Evolutionary conservation across 768 basidiomycete species (phyloP).

Genomic region (Sporobolomyces phaffii): DNA sequence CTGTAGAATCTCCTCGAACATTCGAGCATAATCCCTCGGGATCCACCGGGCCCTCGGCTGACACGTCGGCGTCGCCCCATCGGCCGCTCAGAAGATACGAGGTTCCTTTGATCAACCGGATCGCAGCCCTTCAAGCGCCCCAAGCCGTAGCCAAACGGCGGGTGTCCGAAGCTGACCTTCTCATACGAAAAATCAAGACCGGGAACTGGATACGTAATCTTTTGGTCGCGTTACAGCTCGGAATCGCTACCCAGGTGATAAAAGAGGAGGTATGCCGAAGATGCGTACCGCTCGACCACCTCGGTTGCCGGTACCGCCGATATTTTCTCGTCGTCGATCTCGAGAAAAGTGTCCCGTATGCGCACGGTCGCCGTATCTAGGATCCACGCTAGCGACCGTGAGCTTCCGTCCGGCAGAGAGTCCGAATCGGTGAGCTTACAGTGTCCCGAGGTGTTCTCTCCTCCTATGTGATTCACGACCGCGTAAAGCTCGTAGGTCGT

Average conservation of each 20-base stretch:
- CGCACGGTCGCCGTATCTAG: constrained; percentile 88
- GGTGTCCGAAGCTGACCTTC: too few relatives aligned
- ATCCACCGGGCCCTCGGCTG: too few relatives aligned
- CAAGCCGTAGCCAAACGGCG: too few relatives aligned
- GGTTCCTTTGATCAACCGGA: too few relatives aligned
- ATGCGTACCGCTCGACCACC: constrained; percentile 53
- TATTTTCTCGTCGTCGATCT: constrained; percentile 85
- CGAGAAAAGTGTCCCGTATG: constrained; percentile 75
- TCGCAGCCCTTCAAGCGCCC: too few relatives aligned
- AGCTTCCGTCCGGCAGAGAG: too few relatives aligned
- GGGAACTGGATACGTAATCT: too few relatives aligned
- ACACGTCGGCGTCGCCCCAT: too few relatives aligned
- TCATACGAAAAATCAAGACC: too few relatives aligned
- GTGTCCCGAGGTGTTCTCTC: constrained; percentile 56
- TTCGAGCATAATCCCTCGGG: constrained; percentile 4
- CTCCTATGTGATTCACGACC: constrained; percentile 87
- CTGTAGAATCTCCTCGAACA: neutral
- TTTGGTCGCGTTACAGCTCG: neutral
- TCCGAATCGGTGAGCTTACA: constrained; percentile 57
- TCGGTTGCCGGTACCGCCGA: constrained; percentile 63
- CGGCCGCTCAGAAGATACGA: too few relatives aligned
- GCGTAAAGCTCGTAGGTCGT: constrained; percentile 74
- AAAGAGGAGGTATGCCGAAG: constrained; percentile 9
- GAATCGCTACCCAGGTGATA: neutral
- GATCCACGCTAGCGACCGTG: too few relatives aligned